These are phyloP conservation scores for Crithidia bombi DNA, from an alignment of 208 protist species.

Conservation along the genomic window DNA sequence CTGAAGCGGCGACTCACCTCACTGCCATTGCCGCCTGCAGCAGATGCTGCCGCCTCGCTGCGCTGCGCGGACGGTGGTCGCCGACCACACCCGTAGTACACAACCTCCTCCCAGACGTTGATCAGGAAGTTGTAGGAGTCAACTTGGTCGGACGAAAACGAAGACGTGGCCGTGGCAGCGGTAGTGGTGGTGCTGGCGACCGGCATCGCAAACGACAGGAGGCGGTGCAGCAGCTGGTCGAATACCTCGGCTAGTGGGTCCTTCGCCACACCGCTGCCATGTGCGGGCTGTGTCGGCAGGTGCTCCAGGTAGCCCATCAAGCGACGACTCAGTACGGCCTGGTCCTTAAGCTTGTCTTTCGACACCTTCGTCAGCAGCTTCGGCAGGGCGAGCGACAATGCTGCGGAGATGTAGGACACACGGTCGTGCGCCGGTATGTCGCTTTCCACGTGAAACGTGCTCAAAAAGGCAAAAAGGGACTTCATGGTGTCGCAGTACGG, in stretches of 20 bases:
- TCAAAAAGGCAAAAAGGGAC: constrained; percentile 80
- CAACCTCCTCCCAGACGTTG: constrained; percentile 36
- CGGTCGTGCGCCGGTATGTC: constrained; percentile 62
- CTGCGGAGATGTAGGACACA: constrained; percentile 74
- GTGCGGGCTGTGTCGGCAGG: constrained; percentile 31
- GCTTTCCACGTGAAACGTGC: constrained; percentile 76
- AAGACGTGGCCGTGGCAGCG: constrained; percentile 3
- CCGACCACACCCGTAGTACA: constrained; percentile 35
- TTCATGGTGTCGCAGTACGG: constrained; percentile 86
- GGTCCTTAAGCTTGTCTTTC: constrained; percentile 80
- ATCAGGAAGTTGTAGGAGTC: constrained; percentile 31
- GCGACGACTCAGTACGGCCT: constrained; percentile 79
- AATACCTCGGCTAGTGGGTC: constrained; percentile 67
- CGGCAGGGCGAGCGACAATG: constrained; percentile 72
- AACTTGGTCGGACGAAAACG: background rate
- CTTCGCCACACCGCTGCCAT: background rate
- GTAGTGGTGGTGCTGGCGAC: background rate
- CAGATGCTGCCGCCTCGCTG: constrained; percentile 11
- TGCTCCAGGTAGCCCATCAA: constrained; percentile 80
- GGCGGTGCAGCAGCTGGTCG: constrained; percentile 64
- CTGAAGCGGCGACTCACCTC: constrained; percentile 23
- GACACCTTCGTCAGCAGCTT: constrained; percentile 73
- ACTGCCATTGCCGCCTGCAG: background rate
- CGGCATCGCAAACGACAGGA: constrained; percentile 64
- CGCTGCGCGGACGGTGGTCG: background rate